These are phyloP conservation scores for Cryptococcus amylolentus DNA, from an alignment of 1,284 basidiomycete species.

Conservation along the genomic window DNA sequence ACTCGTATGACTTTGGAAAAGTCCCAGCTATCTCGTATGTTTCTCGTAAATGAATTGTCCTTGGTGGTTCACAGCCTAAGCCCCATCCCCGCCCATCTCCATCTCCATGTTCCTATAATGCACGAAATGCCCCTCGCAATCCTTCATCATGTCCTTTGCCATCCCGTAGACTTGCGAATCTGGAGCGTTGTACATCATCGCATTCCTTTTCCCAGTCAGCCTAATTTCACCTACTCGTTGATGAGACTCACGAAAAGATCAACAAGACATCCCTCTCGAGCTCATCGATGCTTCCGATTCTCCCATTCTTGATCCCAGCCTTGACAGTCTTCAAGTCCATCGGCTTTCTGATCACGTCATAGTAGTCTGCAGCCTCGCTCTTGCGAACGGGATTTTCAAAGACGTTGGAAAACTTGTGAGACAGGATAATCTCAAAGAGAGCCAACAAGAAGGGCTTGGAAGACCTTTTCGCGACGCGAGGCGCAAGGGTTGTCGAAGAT, in stretches of 20 bases:
- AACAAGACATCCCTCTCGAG: slow-evolving; percentile 84
- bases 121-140: slow-evolving; percentile 71
- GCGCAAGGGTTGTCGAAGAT: slow-evolving; percentile 12
- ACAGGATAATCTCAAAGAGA: slow-evolving; percentile 74
- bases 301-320: slow-evolving; percentile 71
- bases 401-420: slow-evolving; percentile 79
- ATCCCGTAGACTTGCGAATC: slow-evolving; percentile 77
- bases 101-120: slow-evolving; percentile 58
- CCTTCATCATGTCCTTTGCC: slow-evolving; percentile 91
- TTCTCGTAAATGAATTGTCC: too few relatives aligned
- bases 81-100: slow-evolving; percentile 17
- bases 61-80: background rate
- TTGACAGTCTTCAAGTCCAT: slow-evolving; percentile 92
- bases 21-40: background rate
- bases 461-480: slow-evolving; percentile 53
- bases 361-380: slow-evolving; percentile 79
- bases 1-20: background rate
- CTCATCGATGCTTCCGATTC: slow-evolving; percentile 73
- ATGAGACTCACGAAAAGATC: slow-evolving; percentile 66
- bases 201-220: slow-evolving; percentile 56
- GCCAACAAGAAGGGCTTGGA: slow-evolving; percentile 75
- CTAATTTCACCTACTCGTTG: background rate
- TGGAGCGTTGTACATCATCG: slow-evolving; percentile 89
- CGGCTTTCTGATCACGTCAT: slow-evolving; percentile 81
- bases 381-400: slow-evolving; percentile 86